Base-by-base conservation (phyloP, 495 filamentous ascomycete genomes). In the Friedmanniomyces simplex region DNA sequence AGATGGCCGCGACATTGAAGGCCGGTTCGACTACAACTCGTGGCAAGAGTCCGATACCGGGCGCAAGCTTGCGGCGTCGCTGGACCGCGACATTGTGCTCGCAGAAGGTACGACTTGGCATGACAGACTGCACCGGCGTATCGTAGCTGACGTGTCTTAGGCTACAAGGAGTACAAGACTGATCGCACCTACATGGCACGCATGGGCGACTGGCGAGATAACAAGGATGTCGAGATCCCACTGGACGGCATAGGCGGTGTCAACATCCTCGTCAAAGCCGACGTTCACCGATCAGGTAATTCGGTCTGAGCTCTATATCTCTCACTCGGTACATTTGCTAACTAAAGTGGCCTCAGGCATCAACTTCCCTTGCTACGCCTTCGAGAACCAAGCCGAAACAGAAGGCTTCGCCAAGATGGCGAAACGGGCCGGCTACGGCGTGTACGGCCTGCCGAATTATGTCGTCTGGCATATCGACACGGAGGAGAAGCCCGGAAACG, bases 341-440 rank as follows among this genome's bases (percentile, higher is more conserved):
- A 63, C 55, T 24, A 12, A 18, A n/a, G 2, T 46, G 41, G 28
- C 28, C 28, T 32, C 55, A 91, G 91, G 91, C 41, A 89, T 98
- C 73, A 98, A 98, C 72, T 98, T 98, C 74, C 93, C 93, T n/a
- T 82, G 85, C 68, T 98, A 98, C 68, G 80, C 93, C 16, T 98
- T 98, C 71, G 94, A 98, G 73, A 97, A 98, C 72, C 93, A 98
- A 74, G 93, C 93, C 60, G 93, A 98, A 72, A 98, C 93, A 6
- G 93, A 98, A 71, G 93, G 93, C 4, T 98, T 98, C 66, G 93
- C 93, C 45, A 91, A 88, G 69, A 98, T 98, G 93, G 93, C 93
- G 58, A 97, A 96, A 77, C 80, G 91, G 60, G 93, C 93, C 32
- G 91, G 91, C 45, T 97, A 96, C 72, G 77, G 88, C 66, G 93